Conservation (phyloP, 768 basidiomycete species). For the Auricularia cornea region DNA sequence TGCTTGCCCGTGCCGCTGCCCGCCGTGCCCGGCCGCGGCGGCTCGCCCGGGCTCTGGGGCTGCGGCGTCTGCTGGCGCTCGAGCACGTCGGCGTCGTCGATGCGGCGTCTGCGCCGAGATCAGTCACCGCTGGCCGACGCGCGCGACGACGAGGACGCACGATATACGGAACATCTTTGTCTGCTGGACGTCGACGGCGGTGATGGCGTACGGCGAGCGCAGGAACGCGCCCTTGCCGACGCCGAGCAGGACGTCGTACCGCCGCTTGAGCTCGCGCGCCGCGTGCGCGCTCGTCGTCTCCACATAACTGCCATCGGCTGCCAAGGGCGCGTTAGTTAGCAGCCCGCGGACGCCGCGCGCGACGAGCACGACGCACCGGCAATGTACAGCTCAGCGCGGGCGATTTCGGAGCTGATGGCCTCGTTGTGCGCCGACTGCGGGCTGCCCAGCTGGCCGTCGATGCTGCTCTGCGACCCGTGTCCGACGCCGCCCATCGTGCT, state of each 20-base stretch:
- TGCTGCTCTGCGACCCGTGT: too few species aligned
- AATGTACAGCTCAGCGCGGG: slow-evolving; percentile 10
- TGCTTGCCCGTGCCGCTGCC: slow-evolving; percentile 40
- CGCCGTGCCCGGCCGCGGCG: slow-evolving; percentile 15
- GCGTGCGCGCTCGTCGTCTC: slow-evolving; percentile 73
- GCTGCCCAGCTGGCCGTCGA: too few species aligned
- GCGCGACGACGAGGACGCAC: slow-evolving; percentile 33
- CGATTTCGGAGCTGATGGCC: slow-evolving; percentile 2
- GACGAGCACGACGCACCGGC: slow-evolving; percentile 4
- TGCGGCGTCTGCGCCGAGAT: background rate
- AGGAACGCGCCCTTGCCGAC: slow-evolving; percentile 46
- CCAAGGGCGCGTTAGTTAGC: background rate
- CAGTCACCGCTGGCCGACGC: background rate
- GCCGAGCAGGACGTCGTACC: slow-evolving; percentile 61
- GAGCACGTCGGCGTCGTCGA: background rate
- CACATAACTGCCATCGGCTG: slow-evolving; percentile 69
- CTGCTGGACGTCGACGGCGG: slow-evolving; percentile 74
- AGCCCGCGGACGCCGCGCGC: background rate
- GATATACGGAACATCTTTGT: slow-evolving; percentile 73
- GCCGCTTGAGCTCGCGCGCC: slow-evolving; percentile 67
- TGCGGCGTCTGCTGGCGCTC: slow-evolving; percentile 14
- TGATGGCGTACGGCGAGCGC: slow-evolving; percentile 74
- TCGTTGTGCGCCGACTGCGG: background rate
- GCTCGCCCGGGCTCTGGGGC: slow-evolving; percentile 41
- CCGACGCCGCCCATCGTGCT: too few species aligned